A percentile compares a stretch with the other conserved stretches of the same genome.
These are phyloP conservation scores for Coemansia sp. DNA, from an alignment of 192 early-diverging fungal species.

Conservation along the genomic window DNA sequence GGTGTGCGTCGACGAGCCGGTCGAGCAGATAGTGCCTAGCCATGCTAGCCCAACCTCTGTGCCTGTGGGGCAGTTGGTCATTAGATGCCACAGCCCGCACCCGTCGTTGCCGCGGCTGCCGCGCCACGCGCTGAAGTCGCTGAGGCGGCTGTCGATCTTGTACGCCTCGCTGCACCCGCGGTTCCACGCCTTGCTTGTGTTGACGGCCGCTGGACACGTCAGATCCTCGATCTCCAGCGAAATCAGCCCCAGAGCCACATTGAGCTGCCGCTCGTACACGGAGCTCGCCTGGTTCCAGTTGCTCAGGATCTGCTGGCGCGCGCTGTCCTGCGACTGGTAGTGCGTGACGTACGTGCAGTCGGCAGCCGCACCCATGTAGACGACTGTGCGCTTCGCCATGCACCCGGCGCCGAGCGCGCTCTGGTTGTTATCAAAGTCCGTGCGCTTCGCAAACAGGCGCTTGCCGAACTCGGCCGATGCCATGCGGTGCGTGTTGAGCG, in stretches of 20 bases:
- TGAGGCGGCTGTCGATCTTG: slow-evolving; percentile 69
- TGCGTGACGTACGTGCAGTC: slow-evolving; percentile 68
- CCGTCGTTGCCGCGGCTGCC: slow-evolving; percentile 68
- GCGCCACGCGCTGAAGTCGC: slow-evolving; percentile 90
- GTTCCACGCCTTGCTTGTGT: slow-evolving; percentile 67
- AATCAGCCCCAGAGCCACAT: slow-evolving; percentile 80
- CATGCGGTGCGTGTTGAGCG: slow-evolving; percentile 9
- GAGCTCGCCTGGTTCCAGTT: slow-evolving; percentile 82
- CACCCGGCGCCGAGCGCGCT: slow-evolving; percentile 36
- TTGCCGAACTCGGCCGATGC: slow-evolving; percentile 13
- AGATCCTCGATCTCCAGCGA: slow-evolving; percentile 68
- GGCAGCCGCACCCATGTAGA: slow-evolving; percentile 70
- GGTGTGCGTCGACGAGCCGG: slow-evolving; percentile 54
- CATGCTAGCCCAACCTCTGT: slow-evolving; percentile 86
- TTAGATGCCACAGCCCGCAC: slow-evolving; percentile 87
- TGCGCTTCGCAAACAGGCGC: slow-evolving; percentile 36
- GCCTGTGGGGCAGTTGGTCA: slow-evolving; percentile 82
- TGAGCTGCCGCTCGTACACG: slow-evolving; percentile 82
- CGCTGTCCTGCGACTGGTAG: slow-evolving; percentile 58
- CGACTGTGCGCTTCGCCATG: slow-evolving; percentile 27
- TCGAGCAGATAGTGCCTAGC: slow-evolving; percentile 71
- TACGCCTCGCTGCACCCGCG: slow-evolving; percentile 67
- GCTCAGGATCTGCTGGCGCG: slow-evolving; percentile 70
- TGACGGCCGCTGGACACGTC: slow-evolving; percentile 56
- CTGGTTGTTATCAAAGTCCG: slow-evolving; percentile 21